Conservation (phyloP, 2,329 filamentous ascomycete genomes). For the Rachicladosporium sp. region DNA sequence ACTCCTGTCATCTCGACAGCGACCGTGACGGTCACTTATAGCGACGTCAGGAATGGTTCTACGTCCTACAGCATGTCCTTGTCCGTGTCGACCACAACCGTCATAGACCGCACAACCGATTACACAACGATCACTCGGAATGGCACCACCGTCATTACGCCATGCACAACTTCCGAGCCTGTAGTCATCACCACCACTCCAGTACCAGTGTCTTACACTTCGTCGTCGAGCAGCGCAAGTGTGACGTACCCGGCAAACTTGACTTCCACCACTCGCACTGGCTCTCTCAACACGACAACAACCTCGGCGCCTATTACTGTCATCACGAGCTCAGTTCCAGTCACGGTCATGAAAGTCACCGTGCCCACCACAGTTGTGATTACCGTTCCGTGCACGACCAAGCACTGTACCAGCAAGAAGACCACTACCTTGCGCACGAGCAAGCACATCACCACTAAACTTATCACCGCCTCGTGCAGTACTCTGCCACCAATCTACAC, state of each 20-base stretch:
- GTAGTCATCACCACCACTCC: background rate
- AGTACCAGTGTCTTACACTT: background rate
- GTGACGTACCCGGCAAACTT: background rate
- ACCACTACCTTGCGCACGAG: background rate
- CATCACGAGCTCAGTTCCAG: constrained; percentile 4
- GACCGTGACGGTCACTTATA: background rate
- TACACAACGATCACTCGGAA: background rate
- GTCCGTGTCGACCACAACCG: background rate
- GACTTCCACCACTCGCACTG: background rate
- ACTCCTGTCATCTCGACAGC: background rate
- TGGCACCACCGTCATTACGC: background rate
- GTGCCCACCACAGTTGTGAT: background rate
- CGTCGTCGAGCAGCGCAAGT: background rate
- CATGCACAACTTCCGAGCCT: background rate
- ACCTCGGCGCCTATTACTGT: background rate
- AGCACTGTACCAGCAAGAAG: constrained; percentile 1
- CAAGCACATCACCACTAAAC: background rate
- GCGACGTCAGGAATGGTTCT: constrained; percentile 1
- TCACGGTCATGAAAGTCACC: constrained; percentile 1
- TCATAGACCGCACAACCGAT: background rate
- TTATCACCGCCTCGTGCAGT: constrained; percentile 5
- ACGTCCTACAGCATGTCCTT: background rate
- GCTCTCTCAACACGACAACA: background rate
- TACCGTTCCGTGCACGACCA: constrained; percentile 2
- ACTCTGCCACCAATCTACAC: constrained; percentile 4